A percentile compares a stretch with the other conserved stretches of the same genome.
These are phyloP conservation scores for Fallopia convolvulus DNA, from an alignment of 148 eudicot species.

Conservation along the genomic window DNA sequence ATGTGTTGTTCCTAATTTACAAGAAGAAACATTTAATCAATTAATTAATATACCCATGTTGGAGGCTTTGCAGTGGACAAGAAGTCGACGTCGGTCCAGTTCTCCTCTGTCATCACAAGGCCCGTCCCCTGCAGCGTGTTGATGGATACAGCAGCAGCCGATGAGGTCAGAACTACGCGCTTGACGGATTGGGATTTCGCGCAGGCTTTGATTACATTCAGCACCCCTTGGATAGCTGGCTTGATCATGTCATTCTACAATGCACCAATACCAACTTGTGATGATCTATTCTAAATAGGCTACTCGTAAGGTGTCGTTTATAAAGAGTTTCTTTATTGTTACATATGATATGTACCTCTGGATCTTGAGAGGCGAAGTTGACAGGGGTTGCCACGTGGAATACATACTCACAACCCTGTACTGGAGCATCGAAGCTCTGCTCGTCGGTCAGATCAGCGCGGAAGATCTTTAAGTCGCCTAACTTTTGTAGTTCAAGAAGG, in stretches of 20 bases:
- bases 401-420: conserved; percentile 42
- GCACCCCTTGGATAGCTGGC: conserved; percentile 50
- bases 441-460: conserved; percentile 50
- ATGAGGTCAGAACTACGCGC: conserved; percentile 24
- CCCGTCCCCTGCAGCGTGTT: neutral
- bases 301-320: neutral
- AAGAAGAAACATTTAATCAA: too few species aligned
- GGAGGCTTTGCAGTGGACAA: conserved; percentile 8
- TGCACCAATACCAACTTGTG: neutral
- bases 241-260: conserved; percentile 62
- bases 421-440: conserved; percentile 44
- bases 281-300: neutral
- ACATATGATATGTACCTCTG: conserved; percentile 32
- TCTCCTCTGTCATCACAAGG: conserved; percentile 6
- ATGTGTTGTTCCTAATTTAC: neutral
- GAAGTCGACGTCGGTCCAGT: conserved; percentile 10
- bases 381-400: conserved; percentile 63
- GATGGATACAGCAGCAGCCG: conserved; percentile 9
- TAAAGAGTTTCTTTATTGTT: neutral
- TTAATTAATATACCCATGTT: neutral
- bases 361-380: conserved; percentile 53
- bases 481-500: conserved; percentile 24
- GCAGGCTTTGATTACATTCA: conserved; percentile 42
- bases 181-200: conserved; percentile 33
- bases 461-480: conserved; percentile 39